Percentiles rank a stretch among this genome's conserved stretches.
Conservation (phyloP, 1,139 yeast genomes). For the Spathaspora sp. region DNA sequence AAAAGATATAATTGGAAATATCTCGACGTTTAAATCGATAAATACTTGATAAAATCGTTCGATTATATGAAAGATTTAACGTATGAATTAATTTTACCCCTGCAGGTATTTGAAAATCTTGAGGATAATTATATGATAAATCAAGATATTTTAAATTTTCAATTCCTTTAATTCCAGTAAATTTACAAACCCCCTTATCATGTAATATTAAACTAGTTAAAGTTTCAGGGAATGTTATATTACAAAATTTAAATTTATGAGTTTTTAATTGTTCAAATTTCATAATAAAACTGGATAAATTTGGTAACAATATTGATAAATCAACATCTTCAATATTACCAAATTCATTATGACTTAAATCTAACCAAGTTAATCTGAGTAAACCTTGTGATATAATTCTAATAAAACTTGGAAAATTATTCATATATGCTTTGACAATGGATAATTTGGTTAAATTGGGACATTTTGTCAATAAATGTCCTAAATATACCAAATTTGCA, state of each 20-base stretch:
- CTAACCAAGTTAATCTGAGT: slow-evolving; percentile 7
- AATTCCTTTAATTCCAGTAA: slow-evolving; percentile 6
- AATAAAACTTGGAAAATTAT: slow-evolving; percentile 3
- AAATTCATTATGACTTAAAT: slow-evolving; percentile 11
- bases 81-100: slow-evolving; percentile 3
- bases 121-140: slow-evolving; percentile 12
- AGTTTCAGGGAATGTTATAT: slow-evolving; percentile 8
- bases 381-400: slow-evolving; percentile 7
- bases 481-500: slow-evolving; percentile 5
- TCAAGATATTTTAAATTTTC: slow-evolving; percentile 6
- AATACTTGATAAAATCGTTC: slow-evolving; percentile 12
- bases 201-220: slow-evolving; percentile 8
- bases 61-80: slow-evolving; percentile 12
- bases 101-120: slow-evolving; percentile 7
- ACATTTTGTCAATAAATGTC: slow-evolving; percentile 4
- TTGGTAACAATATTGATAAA: slow-evolving; percentile 8
- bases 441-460: slow-evolving; percentile 3
- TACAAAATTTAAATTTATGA: slow-evolving; percentile 7
- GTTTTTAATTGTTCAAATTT: slow-evolving; percentile 11
- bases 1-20: slow-evolving; percentile 11
- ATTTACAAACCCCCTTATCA: slow-evolving; percentile 9
- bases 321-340: slow-evolving; percentile 8
- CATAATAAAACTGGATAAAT: slow-evolving; percentile 9
- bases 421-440: slow-evolving; percentile 5
- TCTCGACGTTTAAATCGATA: slow-evolving; percentile 9